These are phyloP conservation scores for Pleurostoma richardsiae DNA, from an alignment of 2,329 filamentous ascomycete species.

Conservation along the genomic window DNA sequence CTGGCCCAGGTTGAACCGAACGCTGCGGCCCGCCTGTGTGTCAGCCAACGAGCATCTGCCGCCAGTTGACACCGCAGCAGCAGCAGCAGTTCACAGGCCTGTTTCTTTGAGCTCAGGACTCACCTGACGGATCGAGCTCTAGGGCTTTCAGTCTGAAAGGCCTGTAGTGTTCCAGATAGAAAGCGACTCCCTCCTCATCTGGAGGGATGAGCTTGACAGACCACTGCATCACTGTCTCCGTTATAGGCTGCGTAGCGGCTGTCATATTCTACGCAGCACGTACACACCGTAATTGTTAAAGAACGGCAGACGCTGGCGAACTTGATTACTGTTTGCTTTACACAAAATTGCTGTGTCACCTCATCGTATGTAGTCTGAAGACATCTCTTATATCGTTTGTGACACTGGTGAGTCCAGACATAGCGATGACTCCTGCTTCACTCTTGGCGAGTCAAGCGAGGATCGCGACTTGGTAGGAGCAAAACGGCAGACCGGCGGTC, in stretches of 20 bases:
- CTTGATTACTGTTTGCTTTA: too few relatives aligned
- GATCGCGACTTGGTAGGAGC: too few relatives aligned
- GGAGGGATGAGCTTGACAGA: slow-evolving; percentile 13
- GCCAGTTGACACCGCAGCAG: neutral
- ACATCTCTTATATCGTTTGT: too few relatives aligned
- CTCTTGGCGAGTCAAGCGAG: too few relatives aligned
- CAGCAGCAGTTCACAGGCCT: slow-evolving; percentile 11
- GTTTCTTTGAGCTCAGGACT: slow-evolving; percentile 6
- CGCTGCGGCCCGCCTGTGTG: slow-evolving; percentile 17
- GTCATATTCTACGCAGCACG: too few relatives aligned
- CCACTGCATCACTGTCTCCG: slow-evolving; percentile 9
- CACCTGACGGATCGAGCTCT: slow-evolving; percentile 19
- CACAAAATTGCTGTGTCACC: too few relatives aligned
- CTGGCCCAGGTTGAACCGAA: slow-evolving; percentile 31
- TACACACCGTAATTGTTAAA: too few relatives aligned
- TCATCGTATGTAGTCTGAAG: too few relatives aligned
- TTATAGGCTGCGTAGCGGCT: neutral
- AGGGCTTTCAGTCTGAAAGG: slow-evolving; percentile 21
- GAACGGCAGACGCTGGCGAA: too few relatives aligned
- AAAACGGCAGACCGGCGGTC: too few relatives aligned
- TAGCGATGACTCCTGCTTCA: too few relatives aligned
- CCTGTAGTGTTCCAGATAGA: slow-evolving; percentile 21
- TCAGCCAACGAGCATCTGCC: slow-evolving; percentile 2
- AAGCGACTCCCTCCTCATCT: slow-evolving; percentile 17
- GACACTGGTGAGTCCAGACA: too few relatives aligned